Evolutionary conservation across 1,284 basidiomycete genomes (phyloP), one percentile per base, ranked within the genome.

Genomic region (Bothia castanella): DNA sequence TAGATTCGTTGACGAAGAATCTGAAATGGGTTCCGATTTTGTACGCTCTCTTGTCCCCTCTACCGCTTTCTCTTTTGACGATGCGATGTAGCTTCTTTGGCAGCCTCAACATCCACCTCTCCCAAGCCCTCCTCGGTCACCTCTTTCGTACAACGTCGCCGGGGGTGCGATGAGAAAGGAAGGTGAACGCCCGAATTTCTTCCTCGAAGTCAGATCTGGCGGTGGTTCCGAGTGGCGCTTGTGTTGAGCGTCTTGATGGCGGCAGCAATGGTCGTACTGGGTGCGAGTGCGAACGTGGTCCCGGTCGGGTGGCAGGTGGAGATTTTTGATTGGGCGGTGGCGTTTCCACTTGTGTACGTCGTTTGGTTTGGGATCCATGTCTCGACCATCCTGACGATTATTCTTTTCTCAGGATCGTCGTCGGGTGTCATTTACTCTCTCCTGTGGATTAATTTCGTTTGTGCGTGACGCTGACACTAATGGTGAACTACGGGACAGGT

Each of bases 151-250:
- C 72, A 85, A 92, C 68, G 93, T 93, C 74, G 79, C 77, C 3
- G 92, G 87, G 87, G 81, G 79, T n/a, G 85, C 85, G 9, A 88
- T 85, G 7, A 84, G 80, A 66, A 89, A 89, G 59, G 88, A 90
- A 64, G 86, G 88, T 47, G 83, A 89, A 64, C 77, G 80, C 37
- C 87, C 83, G 29, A 92, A 92, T 68, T 92, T 93, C 73, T 93
- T 89, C 80, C 79, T 86, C 42, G 91, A 94, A 64, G 83, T 92
- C 80, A 81, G 57, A 92, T 92, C 71, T 27, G 74, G 75, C 11
- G 63, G 64, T 51, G 76, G 71, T 39, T 89, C 71, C 82, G 85
- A 68, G 61, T 83, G 20, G 73, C 82, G 39, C 73, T 93, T 52
- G 51, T 80, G 23, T 54, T 90, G 36, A 83, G 74, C 46, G 58